phyloP scores from a whole-genome alignment of 2,329 filamentous ascomycete genomes.

The Leptographium procerum region DNA sequence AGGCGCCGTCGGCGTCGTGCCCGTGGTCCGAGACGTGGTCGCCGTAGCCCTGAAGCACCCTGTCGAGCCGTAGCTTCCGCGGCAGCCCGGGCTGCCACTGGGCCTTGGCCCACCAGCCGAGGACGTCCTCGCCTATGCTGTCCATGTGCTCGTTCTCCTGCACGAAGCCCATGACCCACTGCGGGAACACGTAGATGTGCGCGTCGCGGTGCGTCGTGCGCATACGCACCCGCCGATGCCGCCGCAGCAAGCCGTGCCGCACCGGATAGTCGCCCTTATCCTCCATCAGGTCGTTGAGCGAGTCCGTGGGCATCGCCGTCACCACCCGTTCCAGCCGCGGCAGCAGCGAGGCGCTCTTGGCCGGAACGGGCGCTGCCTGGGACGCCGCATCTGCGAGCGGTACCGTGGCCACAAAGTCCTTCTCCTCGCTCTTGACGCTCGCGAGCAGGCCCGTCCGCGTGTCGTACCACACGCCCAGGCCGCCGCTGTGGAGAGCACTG shows the following conservation, averaged over 20 bases:
- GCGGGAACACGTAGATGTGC: constrained; percentile 88
- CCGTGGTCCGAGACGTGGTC: neutral
- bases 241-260: constrained; percentile 63
- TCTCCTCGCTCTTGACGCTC: constrained; percentile 83
- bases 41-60: constrained; percentile 37
- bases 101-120: constrained; percentile 93
- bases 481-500: constrained; percentile 48
- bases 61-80: constrained; percentile 62
- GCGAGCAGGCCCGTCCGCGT: constrained; percentile 58
- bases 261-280: constrained; percentile 62
- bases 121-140: constrained; percentile 79
- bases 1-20: neutral
- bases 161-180: constrained; percentile 81
- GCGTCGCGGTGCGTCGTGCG: constrained; percentile 78
- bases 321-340: constrained; percentile 64
- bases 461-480: constrained; percentile 82
- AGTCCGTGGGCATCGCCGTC: constrained; percentile 81
- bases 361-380: neutral
- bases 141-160: constrained; percentile 70
- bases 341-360: constrained; percentile 40
- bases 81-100: constrained; percentile 77
- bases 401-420: constrained; percentile 77
- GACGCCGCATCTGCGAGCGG: constrained; percentile 48
- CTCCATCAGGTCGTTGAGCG: constrained; percentile 71
- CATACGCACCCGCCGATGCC: constrained; percentile 67